Base-by-base conservation (phyloP, 108 stramenopile species). In the Skeletonema tropicum region DNA sequence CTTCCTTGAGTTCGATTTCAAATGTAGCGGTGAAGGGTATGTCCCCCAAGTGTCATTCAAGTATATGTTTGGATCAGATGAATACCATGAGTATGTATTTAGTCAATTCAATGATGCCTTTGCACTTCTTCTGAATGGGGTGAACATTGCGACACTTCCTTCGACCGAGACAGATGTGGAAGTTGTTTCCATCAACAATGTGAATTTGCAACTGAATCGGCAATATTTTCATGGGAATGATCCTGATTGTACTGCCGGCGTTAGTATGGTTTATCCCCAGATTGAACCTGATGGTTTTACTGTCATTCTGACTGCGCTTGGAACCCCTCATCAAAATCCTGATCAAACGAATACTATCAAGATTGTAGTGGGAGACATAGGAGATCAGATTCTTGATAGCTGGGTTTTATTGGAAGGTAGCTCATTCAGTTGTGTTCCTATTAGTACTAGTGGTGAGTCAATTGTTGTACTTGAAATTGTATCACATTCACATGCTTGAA, bases 261-360 rank as follows among this genome's bases (percentile, higher is more conserved):
- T 21, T 35, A 41, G 55, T 10, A 29, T 33, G 7, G 61, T 39
- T 11, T 57, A 64, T 60, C 67, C 69, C 0, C 25, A 12, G 5
- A 31, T 81, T n/a, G 80, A 81, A 73, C 73, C 80, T 0, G 80
- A 81, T 74, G 80, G 80, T 39, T 71, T 81, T 64, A 81, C 80
- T 23, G 12, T 57, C 45, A 74, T 57, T 19, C 45, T 81, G 39
- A 74, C 70, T 25, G 80, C 73, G 15, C 14, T 14, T 36, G 80
- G 80, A 1, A 17, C 26, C 70, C 80, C 35, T 12, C 2, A 35
- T 1, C 31, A 33, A 31, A 33, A 60, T 46, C 7, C 57, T 0
- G 2, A 3, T 0, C 30, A 39, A 19, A 71, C 70, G 64, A 81
- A 81, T 35, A 70, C 39, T 9, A 81, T 81, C 26, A 81, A 74